Base-by-base conservation (phyloP, 2,329 filamentous ascomycete species). In the Penicillium decumbens region DNA sequence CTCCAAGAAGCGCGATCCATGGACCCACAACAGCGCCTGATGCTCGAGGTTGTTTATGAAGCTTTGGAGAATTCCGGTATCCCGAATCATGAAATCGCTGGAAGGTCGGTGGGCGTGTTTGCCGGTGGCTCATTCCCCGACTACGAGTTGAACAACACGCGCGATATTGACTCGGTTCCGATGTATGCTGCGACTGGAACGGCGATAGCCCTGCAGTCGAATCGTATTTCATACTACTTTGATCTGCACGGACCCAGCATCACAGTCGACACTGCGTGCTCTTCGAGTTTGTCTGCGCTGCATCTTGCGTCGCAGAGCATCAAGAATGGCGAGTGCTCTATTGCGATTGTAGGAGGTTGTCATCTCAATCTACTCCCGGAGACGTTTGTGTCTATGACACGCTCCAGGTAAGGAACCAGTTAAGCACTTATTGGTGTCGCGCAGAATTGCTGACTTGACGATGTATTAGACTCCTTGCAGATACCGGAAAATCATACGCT, bases 171-270 rank as follows among this genome's bases (percentile, higher is more conserved):
- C 3, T 45, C 55, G 7, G 49, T 60, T 15, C 59, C 62, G 0
- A 62, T 61, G 55, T 59, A 56, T 49, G 38, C 55, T 9, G 46
- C 56, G 6, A 63, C 59, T 6, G 63, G 63, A 7, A 60, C 53
- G 18, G 57, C 58, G 2, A 33, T 50, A 35, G 50, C 61, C 5
- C 51, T 66, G 44, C 56, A 59, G 48, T 54, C 60, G 4, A 65
- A 65, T 41, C 61, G 64, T 1, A 54, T 67, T 24, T 64, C 58
- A 1, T 58, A 66, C 45, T 65, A 66, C 46, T 65, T 65, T 25
- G 54, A 66, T 39, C 50, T 65, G 40, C 55, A 57, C 8, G 67
- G 67, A 0, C 64, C 61, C 1, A 65, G 60, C 39, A 45, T 67
- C 24, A 58, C 63, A 0, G 47, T 67, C 1, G 61, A 67, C 29